Evolutionary conservation across 1,284 basidiomycete genomes (phyloP).

Genomic region (Flammula alnicola): DNA sequence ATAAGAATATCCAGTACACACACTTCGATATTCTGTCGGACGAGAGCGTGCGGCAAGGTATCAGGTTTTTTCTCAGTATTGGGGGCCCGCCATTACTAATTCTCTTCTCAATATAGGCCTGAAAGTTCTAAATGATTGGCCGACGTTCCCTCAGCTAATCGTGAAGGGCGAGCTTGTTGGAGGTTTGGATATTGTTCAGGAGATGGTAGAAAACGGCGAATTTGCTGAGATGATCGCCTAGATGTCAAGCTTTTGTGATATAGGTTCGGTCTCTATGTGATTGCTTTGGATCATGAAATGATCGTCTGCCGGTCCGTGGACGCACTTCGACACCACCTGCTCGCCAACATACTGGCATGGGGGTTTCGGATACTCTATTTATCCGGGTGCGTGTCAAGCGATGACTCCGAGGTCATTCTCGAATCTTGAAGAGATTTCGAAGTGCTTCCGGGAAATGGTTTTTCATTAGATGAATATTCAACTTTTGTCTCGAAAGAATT

Average conservation of each 20-base stretch:
- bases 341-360: too few species aligned
- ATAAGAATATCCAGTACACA: constrained; percentile 79
- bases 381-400: neutral
- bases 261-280: constrained; percentile 14
- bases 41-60: constrained; percentile 61
- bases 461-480: too few species aligned
- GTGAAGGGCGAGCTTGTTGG: constrained; percentile 94
- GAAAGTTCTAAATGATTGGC: constrained; percentile 85
- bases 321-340: too few species aligned
- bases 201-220: constrained; percentile 59
- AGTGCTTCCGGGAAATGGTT: neutral
- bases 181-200: constrained; percentile 88
- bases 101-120: constrained; percentile 42
- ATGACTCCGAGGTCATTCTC: constrained; percentile 3
- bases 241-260: constrained; percentile 1
- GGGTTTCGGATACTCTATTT: too few species aligned
- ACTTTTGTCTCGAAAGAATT: too few species aligned
- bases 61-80: constrained; percentile 19
- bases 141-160: constrained; percentile 96
- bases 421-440: neutral
- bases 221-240: constrained; percentile 42
- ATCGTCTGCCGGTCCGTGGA: neutral
- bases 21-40: constrained; percentile 93
- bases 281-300: constrained; percentile 1
- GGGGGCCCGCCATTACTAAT: neutral